These are phyloP conservation scores for Chaetomium tenue DNA, from an alignment of 495 filamentous ascomycete genomes.

Conservation along the genomic window DNA sequence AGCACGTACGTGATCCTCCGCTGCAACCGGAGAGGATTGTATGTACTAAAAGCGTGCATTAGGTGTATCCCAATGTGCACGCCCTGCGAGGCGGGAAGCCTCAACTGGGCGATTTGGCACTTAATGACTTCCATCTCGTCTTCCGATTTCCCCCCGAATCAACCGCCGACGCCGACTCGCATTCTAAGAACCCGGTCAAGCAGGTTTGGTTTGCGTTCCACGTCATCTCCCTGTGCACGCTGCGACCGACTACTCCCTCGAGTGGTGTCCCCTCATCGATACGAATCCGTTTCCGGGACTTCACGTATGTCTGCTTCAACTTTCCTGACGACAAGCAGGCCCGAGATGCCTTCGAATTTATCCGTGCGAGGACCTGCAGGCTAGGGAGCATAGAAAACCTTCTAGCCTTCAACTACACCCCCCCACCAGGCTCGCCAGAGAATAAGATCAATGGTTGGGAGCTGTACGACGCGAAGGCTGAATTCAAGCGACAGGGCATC, in stretches of 20 bases:
- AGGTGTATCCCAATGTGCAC: conserved; percentile 44
- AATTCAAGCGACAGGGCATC: conserved; percentile 79
- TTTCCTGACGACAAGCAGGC: conserved; percentile 72
- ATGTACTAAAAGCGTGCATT: conserved; percentile 28
- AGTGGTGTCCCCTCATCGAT: conserved; percentile 77
- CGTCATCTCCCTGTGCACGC: conserved; percentile 73
- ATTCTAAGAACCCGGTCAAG: conserved; percentile 50
- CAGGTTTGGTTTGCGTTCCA: conserved; percentile 94
- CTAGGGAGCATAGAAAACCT: conserved; percentile 83
- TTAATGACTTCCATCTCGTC: conserved; percentile 44
- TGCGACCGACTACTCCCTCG: conserved; percentile 66
- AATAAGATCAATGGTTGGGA: conserved; percentile 77
- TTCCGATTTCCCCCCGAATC: conserved; percentile 40
- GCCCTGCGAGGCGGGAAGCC: conserved; percentile 44
- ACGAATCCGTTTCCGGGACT: conserved; percentile 86
- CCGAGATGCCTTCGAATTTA: conserved; percentile 84
- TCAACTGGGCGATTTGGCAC: conserved; percentile 44
- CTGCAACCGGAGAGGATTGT: conserved; percentile 19
- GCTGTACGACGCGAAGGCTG: conserved; percentile 79
- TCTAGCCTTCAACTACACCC: conserved; percentile 82
- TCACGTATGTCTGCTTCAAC: conserved; percentile 88
- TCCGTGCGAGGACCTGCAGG: conserved; percentile 77
- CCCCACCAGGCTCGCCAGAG: conserved; percentile 62
- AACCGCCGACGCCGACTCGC: conserved; percentile 27
- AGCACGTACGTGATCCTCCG: conserved; percentile 30